Percentiles rank a stretch among this genome's conserved stretches.
Evolutionary conservation across 768 basidiomycete species (phyloP).

Genomic region (Exidia glandulosa): DNA sequence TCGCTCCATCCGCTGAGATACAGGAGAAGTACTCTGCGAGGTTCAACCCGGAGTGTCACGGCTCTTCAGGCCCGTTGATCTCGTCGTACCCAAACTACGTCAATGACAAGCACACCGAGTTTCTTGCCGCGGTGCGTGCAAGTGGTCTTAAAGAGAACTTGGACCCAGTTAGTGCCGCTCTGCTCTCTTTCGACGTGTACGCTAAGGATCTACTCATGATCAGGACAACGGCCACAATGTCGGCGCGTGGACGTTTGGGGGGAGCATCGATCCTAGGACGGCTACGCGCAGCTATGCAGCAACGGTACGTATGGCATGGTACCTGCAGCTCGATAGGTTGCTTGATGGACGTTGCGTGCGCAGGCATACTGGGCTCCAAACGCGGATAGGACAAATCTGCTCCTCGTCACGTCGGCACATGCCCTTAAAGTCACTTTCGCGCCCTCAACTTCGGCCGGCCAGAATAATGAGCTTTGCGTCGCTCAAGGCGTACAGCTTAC

Average conservation of each 20-base stretch:
- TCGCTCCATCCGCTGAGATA: background rate
- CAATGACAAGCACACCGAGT: background rate
- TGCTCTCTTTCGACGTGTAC: background rate
- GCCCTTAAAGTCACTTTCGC: background rate
- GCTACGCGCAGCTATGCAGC: background rate
- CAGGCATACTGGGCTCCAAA: conserved; percentile 1
- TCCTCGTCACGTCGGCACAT: conserved; percentile 2
- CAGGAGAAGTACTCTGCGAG: background rate
- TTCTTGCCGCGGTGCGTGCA: background rate
- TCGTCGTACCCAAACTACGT: background rate
- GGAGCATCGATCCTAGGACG: background rate
- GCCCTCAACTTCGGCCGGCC: no score
- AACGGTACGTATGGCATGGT: background rate
- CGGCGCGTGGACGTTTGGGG: background rate
- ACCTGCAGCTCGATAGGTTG: background rate
- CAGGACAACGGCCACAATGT: background rate
- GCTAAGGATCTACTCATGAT: background rate
- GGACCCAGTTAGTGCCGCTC: background rate
- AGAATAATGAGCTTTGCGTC: background rate
- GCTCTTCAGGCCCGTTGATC: background rate
- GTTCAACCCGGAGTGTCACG: background rate
- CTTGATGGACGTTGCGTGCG: no score
- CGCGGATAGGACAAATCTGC: background rate
- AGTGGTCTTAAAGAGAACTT: background rate
- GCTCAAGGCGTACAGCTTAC: conserved; percentile 1